These are phyloP conservation scores for Hanseniaspora mollemarum DNA, from an alignment of 805 yeast genomes.

Conservation along the genomic window DNA sequence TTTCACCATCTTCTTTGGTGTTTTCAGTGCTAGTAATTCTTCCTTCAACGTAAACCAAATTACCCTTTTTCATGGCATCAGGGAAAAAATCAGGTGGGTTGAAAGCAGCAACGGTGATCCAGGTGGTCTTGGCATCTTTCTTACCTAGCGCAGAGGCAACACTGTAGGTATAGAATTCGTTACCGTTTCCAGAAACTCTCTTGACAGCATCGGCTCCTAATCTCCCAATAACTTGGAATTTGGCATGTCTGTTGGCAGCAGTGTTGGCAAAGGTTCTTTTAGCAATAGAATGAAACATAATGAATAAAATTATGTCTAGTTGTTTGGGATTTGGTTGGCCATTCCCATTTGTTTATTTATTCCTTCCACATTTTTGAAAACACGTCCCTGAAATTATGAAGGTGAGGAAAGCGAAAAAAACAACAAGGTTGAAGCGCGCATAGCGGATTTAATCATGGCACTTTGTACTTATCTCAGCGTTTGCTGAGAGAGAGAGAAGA, in stretches of 20 bases:
- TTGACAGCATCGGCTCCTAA: slow-evolving; percentile 3
- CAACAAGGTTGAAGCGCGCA: too few species aligned
- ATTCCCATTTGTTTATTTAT: not conserved
- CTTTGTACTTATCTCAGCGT: too few species aligned
- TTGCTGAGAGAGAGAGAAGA: too few species aligned
- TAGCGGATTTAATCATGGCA: too few species aligned
- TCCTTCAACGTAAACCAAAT: slow-evolving; percentile 10
- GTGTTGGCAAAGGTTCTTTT: slow-evolving; percentile 13
- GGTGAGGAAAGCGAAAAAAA: too few species aligned
- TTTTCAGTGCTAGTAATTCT: not conserved
- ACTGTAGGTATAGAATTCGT: slow-evolving; percentile 4
- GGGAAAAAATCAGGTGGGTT: not conserved
- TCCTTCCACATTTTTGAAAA: too few species aligned
- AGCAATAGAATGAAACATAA: slow-evolving; percentile 8
- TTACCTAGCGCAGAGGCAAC: slow-evolving; percentile 5
- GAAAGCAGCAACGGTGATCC: not conserved
- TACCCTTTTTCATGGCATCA: slow-evolving; percentile 4
- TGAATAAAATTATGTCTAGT: not conserved
- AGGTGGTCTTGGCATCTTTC: slow-evolving; percentile 1
- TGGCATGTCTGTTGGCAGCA: not conserved
- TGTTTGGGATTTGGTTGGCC: not conserved
- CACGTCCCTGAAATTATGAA: too few species aligned
- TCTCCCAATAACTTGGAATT: slow-evolving; percentile 10
- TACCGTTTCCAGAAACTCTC: not conserved
- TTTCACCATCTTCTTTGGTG: slow-evolving; percentile 3